phyloP scores from a whole-genome alignment of 2,329 filamentous ascomycete species.

The Ascosphaera acerosa region DNA sequence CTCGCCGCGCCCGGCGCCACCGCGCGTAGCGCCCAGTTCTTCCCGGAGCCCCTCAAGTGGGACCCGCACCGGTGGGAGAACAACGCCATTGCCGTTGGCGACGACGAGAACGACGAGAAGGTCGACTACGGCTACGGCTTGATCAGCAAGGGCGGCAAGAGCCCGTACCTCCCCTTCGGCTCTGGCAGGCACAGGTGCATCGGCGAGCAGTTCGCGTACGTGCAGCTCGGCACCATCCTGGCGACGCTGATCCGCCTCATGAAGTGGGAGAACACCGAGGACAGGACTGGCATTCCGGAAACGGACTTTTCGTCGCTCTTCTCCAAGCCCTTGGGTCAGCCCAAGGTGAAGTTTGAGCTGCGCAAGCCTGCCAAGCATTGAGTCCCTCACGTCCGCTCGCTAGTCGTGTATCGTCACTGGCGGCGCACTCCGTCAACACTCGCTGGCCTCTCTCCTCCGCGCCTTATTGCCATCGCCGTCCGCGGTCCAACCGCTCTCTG shows the following conservation, averaged over 20 bases:
- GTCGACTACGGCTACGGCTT: slow-evolving; percentile 86
- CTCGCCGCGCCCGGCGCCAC: slow-evolving; percentile 69
- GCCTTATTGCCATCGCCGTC: too few species aligned
- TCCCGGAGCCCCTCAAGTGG: slow-evolving; percentile 62
- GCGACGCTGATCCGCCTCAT: slow-evolving; percentile 52
- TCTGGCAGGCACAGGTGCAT: slow-evolving; percentile 86
- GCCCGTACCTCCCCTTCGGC: slow-evolving; percentile 82
- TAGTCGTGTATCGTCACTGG: background rate
- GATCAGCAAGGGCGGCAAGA: slow-evolving; percentile 70
- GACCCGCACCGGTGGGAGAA: slow-evolving; percentile 78
- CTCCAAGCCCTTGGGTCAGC: slow-evolving; percentile 45
- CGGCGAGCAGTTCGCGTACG: slow-evolving; percentile 86
- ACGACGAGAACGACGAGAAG: slow-evolving; percentile 35
- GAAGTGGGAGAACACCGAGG: slow-evolving; percentile 52
- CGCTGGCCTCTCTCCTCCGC: background rate
- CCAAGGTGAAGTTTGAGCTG: slow-evolving; percentile 25
- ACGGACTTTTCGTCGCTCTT: slow-evolving; percentile 42
- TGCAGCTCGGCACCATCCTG: slow-evolving; percentile 69
- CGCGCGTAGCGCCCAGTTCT: slow-evolving; percentile 43
- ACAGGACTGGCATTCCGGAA: slow-evolving; percentile 17
- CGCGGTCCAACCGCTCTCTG: too few species aligned
- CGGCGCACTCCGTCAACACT: background rate
- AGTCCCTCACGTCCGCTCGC: too few species aligned
- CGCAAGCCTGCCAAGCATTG: background rate
- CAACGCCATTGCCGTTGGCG: slow-evolving; percentile 24